Percentiles rank a stretch among this genome's conserved stretches.
phyloP scores from a whole-genome alignment of 371 early-diverging fungal genomes.

The Saksenaea vasiformis region DNA sequence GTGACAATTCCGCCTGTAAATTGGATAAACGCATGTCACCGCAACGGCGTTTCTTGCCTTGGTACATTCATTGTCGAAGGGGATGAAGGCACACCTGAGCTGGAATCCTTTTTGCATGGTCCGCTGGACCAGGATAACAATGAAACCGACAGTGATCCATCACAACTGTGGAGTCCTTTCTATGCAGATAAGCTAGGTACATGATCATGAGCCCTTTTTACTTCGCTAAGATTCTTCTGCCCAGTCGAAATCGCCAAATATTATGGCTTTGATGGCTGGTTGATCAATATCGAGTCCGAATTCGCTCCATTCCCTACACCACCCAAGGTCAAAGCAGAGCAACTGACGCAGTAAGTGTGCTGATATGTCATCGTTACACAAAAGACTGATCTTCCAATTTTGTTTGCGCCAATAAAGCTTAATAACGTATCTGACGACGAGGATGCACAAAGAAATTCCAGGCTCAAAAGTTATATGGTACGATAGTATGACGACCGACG shows the following conservation, averaged over 20 bases:
- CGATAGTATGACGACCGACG: conserved; percentile 53
- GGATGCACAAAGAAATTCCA: conserved; percentile 52
- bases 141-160: conserved; percentile 7
- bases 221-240: not conserved
- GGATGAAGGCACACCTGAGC: conserved; percentile 36
- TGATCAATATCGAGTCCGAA: conserved; percentile 64
- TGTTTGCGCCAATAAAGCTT: conserved; percentile 27
- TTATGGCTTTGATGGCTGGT: conserved; percentile 72
- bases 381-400: not conserved
- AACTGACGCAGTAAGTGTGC: conserved; percentile 28
- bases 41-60: conserved; percentile 57
- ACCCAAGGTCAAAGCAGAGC: conserved; percentile 25
- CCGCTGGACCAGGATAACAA: not conserved
- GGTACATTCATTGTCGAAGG: conserved; percentile 61
- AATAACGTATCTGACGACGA: conserved; percentile 42
- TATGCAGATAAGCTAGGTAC: conserved; percentile 62
- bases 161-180: conserved; percentile 27
- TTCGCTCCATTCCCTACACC: conserved; percentile 31
- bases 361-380: not conserved
- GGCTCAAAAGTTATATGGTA: conserved; percentile 61
- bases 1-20: conserved; percentile 62
- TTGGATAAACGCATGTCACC: conserved; percentile 67
- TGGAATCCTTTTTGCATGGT: conserved; percentile 48
- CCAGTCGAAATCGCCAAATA: conserved; percentile 59
- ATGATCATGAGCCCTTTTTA: not conserved